Evolutionary conservation across 306 rosid species (phyloP), one percentile per base, ranked within the genome.

Genomic region (apple (Malus domestica)): DNA sequence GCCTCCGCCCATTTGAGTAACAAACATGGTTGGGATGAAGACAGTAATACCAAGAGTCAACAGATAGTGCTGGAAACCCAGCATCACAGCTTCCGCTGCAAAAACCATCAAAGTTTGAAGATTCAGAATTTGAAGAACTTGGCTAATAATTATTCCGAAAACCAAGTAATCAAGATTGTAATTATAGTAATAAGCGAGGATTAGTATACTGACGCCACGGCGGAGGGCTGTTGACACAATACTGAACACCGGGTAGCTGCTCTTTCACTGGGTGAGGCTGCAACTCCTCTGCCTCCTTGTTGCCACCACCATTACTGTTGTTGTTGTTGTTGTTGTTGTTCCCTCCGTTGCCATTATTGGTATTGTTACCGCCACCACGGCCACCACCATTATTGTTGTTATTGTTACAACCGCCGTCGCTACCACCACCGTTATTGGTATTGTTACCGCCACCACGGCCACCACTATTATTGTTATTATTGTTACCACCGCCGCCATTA

Each of bases 11-110:
- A 94, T 94, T 83, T 86, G 89, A 73, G 96, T 91, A 76, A 94
- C 96, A 78, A 94, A 67, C 49, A 86, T 71, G 40, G 87, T 86
- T 33, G 98, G 93, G 80, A 92, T 88, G 57, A 89, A 79, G 80
- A 89, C 84, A 2, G 88, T 87, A 67, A 86, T 83, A 61, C 98
- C 98, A 76, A 94, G 89, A 77, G 85, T 84, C 78, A 94, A 58
- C 61, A 92, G 58, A 57, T 92, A 94, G 76, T 94, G 98, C 76
- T 94, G 98, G 83, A 94, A 92, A n/a, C 97, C 98, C 81, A 92
- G 82, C 13, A 74, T 19, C 30, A 89, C 30, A 33, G 98, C 96
- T 81, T 90, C 86, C 45, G 81, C 97, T 92, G 88, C 88, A 71
- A 69, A 20, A 19, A 60, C 33, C 3, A 8, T 19, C 62, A 18